Evolutionary conservation across 148 eudicot genomes (phyloP).

Genomic region (Chenopodium formosanum): DNA sequence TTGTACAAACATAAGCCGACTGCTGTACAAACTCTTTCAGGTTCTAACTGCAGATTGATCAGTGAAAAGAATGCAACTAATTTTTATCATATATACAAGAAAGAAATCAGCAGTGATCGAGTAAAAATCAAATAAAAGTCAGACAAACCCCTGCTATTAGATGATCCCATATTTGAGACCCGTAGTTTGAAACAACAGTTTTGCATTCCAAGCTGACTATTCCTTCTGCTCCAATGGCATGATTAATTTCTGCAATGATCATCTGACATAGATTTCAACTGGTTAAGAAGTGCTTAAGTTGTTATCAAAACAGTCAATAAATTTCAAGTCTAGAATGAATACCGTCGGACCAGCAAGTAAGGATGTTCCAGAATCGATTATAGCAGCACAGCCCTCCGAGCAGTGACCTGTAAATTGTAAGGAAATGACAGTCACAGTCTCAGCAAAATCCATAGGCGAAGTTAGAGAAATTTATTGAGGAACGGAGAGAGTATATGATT

Average conservation of each 20-base stretch:
- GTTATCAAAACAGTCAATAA: not conserved
- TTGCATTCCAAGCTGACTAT: conserved; percentile 57
- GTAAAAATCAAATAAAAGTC: not conserved
- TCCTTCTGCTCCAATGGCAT: conserved; percentile 65
- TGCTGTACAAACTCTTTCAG: conserved; percentile 28
- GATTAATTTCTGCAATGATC: conserved; percentile 47
- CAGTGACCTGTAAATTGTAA: conserved; percentile 38
- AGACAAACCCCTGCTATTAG: conserved; percentile 46
- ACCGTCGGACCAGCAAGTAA: conserved; percentile 51
- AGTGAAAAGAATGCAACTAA: not conserved
- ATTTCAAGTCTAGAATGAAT: conserved; percentile 3
- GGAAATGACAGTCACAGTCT: not conserved
- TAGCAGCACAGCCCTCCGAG: conserved; percentile 49
- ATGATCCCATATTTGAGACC: conserved; percentile 46
- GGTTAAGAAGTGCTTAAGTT: not conserved
- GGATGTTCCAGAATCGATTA: conserved; percentile 53
- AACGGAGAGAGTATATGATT: not conserved
- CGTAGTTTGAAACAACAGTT: conserved; percentile 44
- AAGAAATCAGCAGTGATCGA: not conserved
- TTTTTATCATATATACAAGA: not conserved
- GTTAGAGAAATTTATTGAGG: not conserved
- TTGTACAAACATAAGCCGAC: conserved; percentile 29
- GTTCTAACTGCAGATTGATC: conserved; percentile 27
- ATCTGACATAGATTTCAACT: conserved; percentile 26
- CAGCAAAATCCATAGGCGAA: not conserved